Conservation (phyloP, 1,284 basidiomycete genomes). For the Malassezia obtusa region DNA sequence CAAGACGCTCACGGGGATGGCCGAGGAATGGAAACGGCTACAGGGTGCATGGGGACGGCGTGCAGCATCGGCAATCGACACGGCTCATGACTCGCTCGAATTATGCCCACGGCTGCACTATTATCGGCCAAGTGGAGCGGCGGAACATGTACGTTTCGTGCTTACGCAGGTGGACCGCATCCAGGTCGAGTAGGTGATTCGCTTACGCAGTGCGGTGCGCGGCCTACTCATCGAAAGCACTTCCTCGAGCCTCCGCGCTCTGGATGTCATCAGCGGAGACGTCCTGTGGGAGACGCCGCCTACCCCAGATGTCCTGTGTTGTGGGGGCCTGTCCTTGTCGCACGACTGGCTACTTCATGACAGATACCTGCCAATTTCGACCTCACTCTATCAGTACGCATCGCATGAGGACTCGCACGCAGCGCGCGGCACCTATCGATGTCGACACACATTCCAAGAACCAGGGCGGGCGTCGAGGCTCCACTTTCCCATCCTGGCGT, state of each 20-base stretch:
- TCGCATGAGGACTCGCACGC: constrained; percentile 20
- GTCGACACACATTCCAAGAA: constrained; percentile 16
- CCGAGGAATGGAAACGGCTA: background rate
- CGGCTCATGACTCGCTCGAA: background rate
- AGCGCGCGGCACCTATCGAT: constrained; percentile 25
- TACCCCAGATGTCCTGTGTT: constrained; percentile 15
- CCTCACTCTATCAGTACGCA: constrained; percentile 31
- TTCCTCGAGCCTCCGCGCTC: constrained; percentile 8
- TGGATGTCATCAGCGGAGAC: constrained; percentile 16
- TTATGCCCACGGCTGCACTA: background rate
- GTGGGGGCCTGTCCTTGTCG: constrained; percentile 29
- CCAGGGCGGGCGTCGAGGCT: constrained; percentile 28
- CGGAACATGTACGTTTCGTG: no score
- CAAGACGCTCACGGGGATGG: background rate
- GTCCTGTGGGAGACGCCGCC: constrained; percentile 25
- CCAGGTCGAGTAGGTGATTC: constrained; percentile 23
- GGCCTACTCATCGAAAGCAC: constrained; percentile 20
- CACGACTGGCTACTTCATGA: constrained; percentile 33
- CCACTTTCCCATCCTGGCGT: constrained; percentile 24
- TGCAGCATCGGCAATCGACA: no score
- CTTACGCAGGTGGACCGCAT: constrained; percentile 22
- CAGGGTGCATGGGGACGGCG: background rate
- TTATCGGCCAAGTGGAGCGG: constrained; percentile 8
- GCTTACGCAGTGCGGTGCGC: constrained; percentile 16
- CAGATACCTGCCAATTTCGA: constrained; percentile 2